Evolutionary conservation across 2,329 filamentous ascomycete genomes (phyloP).

Genomic region (Venturia asperata): DNA sequence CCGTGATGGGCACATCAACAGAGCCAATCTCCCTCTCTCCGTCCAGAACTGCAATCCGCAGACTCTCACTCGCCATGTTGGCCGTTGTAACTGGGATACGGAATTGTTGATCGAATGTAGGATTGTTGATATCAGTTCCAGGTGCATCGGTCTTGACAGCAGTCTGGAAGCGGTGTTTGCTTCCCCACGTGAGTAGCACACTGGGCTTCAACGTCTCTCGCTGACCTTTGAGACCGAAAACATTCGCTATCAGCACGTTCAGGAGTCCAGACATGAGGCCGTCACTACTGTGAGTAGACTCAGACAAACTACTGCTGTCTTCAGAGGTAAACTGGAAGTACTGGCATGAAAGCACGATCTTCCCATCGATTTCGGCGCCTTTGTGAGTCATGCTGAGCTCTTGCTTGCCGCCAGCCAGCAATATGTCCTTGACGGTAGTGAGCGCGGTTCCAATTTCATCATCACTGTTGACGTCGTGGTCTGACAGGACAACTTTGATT

Average conservation of each 20-base stretch:
- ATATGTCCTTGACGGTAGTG: conserved; percentile 37
- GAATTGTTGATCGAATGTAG: conserved; percentile 42
- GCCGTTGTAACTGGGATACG: conserved; percentile 36
- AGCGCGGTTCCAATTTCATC: conserved; percentile 40
- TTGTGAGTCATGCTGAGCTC: conserved; percentile 36
- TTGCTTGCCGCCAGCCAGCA: conserved; percentile 38
- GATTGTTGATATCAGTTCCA: conserved; percentile 44
- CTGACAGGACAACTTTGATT: conserved; percentile 38
- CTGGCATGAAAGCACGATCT: conserved; percentile 33
- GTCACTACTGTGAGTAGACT: conserved; percentile 25
- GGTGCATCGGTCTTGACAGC: conserved; percentile 38
- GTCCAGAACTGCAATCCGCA: conserved; percentile 34
- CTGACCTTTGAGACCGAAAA: conserved; percentile 36
- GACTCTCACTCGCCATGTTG: conserved; percentile 27
- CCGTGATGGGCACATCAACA: conserved; percentile 33
- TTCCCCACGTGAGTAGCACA: conserved; percentile 40
- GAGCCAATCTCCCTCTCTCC: conserved; percentile 30
- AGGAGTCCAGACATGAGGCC: conserved; percentile 36
- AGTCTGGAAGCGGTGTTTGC: conserved; percentile 35
- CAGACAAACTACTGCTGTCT: conserved; percentile 28
- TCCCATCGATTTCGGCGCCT: conserved; percentile 33
- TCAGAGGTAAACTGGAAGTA: conserved; percentile 40
- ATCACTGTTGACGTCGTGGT: conserved; percentile 38
- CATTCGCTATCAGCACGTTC: conserved; percentile 40
- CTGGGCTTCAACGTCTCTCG: conserved; percentile 42